phyloP scores from a whole-genome alignment of 163 green algal genomes.

The Trebouxiophyceae sp. region DNA sequence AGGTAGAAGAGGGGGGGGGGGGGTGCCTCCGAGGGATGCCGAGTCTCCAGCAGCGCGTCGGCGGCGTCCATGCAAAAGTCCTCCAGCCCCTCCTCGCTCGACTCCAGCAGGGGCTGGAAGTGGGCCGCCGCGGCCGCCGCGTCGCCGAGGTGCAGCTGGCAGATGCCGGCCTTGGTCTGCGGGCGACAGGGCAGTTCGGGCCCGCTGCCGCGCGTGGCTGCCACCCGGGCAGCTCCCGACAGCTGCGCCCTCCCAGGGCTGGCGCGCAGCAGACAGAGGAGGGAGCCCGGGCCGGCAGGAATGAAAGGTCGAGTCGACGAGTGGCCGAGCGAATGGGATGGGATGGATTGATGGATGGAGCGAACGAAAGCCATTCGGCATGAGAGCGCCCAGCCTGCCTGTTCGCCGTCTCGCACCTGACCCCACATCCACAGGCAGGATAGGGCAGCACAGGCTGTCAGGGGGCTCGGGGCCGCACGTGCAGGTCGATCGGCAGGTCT shows the following conservation, averaged over 20 bases:
- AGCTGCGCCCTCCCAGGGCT: slow-evolving; percentile 3
- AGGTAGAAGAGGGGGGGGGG: background rate
- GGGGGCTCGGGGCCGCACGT: too few species aligned
- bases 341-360: background rate
- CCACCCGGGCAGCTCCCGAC: too few species aligned
- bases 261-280: background rate
- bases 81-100: slow-evolving; percentile 27
- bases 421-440: background rate
- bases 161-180: slow-evolving; percentile 41
- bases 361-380: too few species aligned
- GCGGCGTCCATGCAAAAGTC: slow-evolving; percentile 51
- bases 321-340: background rate
- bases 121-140: slow-evolving; percentile 23
- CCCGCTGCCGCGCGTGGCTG: background rate
- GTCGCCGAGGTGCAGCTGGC: slow-evolving; percentile 42
- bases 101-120: slow-evolving; percentile 30
- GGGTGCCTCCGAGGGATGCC: background rate
- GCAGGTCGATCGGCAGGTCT: slow-evolving; percentile 48
- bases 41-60: slow-evolving; percentile 21
- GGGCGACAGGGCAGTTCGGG: background rate
- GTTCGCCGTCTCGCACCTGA: background rate
- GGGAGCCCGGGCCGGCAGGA: background rate
- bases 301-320: background rate
- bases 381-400: too few species aligned
- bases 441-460: background rate